Percentiles rank a stretch among this genome's conserved stretches.
Conservation (phyloP, 805 yeast genomes). For the Sungouiella blattae region DNA sequence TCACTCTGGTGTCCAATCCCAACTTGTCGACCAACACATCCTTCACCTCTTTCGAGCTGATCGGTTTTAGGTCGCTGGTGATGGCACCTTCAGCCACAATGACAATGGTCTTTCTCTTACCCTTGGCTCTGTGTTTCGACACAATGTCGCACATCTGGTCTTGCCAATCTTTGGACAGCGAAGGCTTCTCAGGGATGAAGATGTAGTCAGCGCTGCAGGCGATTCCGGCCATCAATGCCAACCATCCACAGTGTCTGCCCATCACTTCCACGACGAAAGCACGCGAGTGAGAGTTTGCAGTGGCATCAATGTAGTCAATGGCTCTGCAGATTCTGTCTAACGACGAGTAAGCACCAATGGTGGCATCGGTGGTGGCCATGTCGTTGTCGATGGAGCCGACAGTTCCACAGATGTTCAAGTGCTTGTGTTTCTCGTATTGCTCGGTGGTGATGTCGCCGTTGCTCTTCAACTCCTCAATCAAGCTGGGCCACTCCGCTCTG, state of each 20-base stretch:
- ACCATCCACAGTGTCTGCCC: slow-evolving; percentile 99
- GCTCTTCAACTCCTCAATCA: slow-evolving; percentile 66
- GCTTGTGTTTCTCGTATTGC: slow-evolving; percentile 58
- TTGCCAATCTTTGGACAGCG: slow-evolving; percentile 70
- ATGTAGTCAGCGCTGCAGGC: slow-evolving; percentile 95
- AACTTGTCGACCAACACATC: slow-evolving; percentile 68
- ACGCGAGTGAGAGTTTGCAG: slow-evolving; percentile 94
- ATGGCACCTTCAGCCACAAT: slow-evolving; percentile 98
- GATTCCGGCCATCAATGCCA: slow-evolving; percentile 95
- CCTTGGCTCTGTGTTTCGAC: slow-evolving; percentile 73
- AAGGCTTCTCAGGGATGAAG: slow-evolving; percentile 93
- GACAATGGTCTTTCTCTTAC: slow-evolving; percentile 91
- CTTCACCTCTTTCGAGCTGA: slow-evolving; percentile 76
- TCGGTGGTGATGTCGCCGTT: slow-evolving; percentile 55
- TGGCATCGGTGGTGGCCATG: slow-evolving; percentile 94
- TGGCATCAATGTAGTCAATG: slow-evolving; percentile 95
- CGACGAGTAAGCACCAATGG: slow-evolving; percentile 95
- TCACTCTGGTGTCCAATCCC: slow-evolving; percentile 91
- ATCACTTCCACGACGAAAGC: slow-evolving; percentile 98
- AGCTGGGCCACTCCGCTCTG: slow-evolving; percentile 91
- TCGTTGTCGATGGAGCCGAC: slow-evolving; percentile 98
- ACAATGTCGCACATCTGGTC: slow-evolving; percentile 75
- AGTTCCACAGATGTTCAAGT: slow-evolving; percentile 83
- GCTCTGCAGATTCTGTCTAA: slow-evolving; percentile 89
- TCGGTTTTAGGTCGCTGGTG: slow-evolving; percentile 74